Base-by-base conservation (phyloP, 2,329 filamentous ascomycete genomes). In the Monosporascus sp. region DNA sequence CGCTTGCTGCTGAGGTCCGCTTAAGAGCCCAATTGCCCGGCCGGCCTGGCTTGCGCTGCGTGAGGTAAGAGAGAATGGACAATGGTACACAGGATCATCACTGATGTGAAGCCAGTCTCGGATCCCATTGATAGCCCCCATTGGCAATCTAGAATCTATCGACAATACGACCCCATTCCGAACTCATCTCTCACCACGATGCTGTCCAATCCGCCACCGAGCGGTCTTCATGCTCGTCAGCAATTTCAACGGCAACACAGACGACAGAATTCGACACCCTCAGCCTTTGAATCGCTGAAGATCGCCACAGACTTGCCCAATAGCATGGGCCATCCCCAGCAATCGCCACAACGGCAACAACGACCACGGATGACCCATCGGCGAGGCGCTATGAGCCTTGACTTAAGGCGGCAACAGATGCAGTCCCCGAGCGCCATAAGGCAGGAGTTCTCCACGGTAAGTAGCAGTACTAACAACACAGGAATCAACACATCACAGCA, bases 231-330 rank as follows among this genome's bases (percentile, higher is more conserved):
- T 71, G 81, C 81, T 73, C 85, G 85, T 72, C 83, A 86, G 72
- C 83, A 83, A 76, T 81, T 84, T 74, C 91, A 86, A 72, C 83
- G 84, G 75, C 81, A 84, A 74, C 91, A 96, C 76, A 83, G 89
- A 72, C 88, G 91, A 76, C 91, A 96, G 78, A 87, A 89, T 68
- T 96, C 91, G 67, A 93, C 89, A 68, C 89, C 89, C 60, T 83
- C 81, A 72, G 82, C 81, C 70, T 89, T 89, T 74, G 89, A 93
- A 71, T 83, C 84, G 66, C 81, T 84, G 69, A 88, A 85, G 80
- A 83, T 85, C 74, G 75, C 74, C 55, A 81, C 74, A 68, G 78
- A 78, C 74, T 78, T 88, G 75, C 82, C 86, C 67, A 79, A 72
- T 55, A 46, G 3, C 43, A 77, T 82, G 72, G 77, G 74, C 63